Evolutionary conservation across 345 rosid genomes (phyloP).

Genomic region (Salix purpurea): DNA sequence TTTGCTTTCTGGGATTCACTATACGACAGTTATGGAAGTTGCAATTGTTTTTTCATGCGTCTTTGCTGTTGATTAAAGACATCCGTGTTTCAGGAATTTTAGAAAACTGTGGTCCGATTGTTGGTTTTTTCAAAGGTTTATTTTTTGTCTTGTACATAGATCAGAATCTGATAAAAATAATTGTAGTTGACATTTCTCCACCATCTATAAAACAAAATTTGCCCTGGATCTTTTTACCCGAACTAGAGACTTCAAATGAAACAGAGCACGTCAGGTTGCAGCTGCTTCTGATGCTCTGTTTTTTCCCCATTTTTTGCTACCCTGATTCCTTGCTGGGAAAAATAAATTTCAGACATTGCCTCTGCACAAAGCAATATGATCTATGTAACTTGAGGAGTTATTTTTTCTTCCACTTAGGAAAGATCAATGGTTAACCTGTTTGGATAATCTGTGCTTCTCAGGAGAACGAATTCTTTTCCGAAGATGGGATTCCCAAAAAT

Average conservation of each 20-base stretch:
- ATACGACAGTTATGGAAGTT: constrained; percentile 29
- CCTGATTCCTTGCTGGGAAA: not conserved
- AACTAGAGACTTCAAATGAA: constrained; percentile 12
- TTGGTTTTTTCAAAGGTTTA: constrained; percentile 10
- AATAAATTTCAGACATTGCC: not conserved
- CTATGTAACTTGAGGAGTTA: not conserved
- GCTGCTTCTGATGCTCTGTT: not conserved
- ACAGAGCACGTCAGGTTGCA: not conserved
- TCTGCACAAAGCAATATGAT: not conserved
- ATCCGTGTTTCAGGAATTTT: constrained; percentile 2
- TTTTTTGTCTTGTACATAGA: constrained; percentile 14
- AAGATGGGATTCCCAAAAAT: constrained; percentile 65
- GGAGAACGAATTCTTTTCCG: constrained; percentile 75
- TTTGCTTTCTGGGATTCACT: not conserved
- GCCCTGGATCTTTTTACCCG: not conserved
- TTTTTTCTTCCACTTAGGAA: not conserved
- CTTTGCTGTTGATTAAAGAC: constrained; percentile 7
- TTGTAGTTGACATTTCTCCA: not conserved
- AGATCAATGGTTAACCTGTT: constrained; percentile 15
- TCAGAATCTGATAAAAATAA: constrained; percentile 4
- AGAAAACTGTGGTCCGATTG: constrained; percentile 16
- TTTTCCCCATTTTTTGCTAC: too few species aligned
- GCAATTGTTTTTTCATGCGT: constrained; percentile 2
- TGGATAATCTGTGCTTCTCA: constrained; percentile 22
- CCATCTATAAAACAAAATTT: not conserved